Base-by-base conservation (phyloP, 768 basidiomycete genomes). In the Mycena kentingensis region DNA sequence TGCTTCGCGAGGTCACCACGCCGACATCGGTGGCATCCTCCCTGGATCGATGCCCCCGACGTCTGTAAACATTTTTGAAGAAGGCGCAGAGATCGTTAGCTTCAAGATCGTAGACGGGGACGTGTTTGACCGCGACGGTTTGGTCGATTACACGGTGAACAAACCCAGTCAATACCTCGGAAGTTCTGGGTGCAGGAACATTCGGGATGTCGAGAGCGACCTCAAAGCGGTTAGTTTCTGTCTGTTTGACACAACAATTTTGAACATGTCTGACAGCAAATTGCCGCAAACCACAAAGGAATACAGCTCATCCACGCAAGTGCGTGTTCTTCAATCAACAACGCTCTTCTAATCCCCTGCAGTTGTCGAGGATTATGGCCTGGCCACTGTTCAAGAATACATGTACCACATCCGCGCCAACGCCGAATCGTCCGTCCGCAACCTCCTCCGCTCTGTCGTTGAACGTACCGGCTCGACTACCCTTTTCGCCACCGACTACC, bases 1-100 rank as follows among this genome's bases (percentile, higher is more conserved):
- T 7, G 95, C 94, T 13, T 93, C 93, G 12, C 81, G 95, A 46
- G 94, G 92, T 0, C 94, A 98, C 66, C 94, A 97, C 69, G 92
- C 93, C 4, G 93, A 96, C 71, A 90, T 94, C 55, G 93, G 93
- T 2, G 93, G 93, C 0, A 94, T 96, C 57, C 76, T 93, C 2
- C 92, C 94, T 5, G 93, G 91, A 1, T 93, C 90, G 31, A 98
- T 98, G 95, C 95, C 95, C 0, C 94, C 96, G 0, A 93, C 91
- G 2, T 89, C 88, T 11, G 87, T 88, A 58, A 93, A 82, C 55
- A 87, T 97, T 37, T 95, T 90, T 62, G 90, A 98, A 67, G 95
- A 98, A 67, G 95, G 95, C 18, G 96, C 95, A 0, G 82, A 93
- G 62, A 87, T 98, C 45, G 81, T 85, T 60, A 88, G 87, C 66